Evolutionary conservation across 352 stramenopile species (phyloP), one percentile per base, ranked within the genome.

Genomic region (Pythium aristosporum): DNA sequence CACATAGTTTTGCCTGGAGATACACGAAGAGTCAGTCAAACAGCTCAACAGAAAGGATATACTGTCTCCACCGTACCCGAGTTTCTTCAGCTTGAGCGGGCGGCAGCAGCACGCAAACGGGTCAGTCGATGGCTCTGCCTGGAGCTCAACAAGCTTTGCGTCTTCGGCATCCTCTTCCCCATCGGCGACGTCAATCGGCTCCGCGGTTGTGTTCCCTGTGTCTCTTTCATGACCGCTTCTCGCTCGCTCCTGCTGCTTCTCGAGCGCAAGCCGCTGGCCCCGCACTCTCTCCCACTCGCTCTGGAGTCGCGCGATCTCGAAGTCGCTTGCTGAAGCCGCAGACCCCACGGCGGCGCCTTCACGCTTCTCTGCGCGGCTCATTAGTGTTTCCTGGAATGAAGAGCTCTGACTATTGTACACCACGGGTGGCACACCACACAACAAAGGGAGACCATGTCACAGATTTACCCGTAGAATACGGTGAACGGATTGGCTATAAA

Each of bases 91-190:
- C 37, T 82, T 79, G 66, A 80, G 83, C 42, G 57, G 57, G 21
- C 71, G 79, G n/a, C 81, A 90, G 18, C 87, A 63, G 61, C 72
- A 88, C 5, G 79, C 67, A 49, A 79, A 74, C 18, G 79, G 79
- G 55, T 90, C 81, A n/a, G 71, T 84, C 32, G 63, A 79, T 11
- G 54, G 51, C 28, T 37, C 30, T 25, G 62, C 12, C 36, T 52
- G 32, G 16, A 62, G 15, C 3, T 42, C 43, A 32, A 59, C 37
- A 16, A 63, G 52, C 37, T 16, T 11, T 5, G 49, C 20, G 34
- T 61, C 30, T n/a, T 59, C 37, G 2, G 39, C 28, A 1, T 62
- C 44, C 13, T 44, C 25, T 10, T 28, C 20, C 12, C 34, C 46
- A 52, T 30, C 21, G 2, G 8, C 18, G 16, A n/a, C 2, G 16